Evolutionary conservation across 306 rosid species (phyloP), one percentile per base, ranked within the genome.

Genomic region (Quercus aquifolioides): DNA sequence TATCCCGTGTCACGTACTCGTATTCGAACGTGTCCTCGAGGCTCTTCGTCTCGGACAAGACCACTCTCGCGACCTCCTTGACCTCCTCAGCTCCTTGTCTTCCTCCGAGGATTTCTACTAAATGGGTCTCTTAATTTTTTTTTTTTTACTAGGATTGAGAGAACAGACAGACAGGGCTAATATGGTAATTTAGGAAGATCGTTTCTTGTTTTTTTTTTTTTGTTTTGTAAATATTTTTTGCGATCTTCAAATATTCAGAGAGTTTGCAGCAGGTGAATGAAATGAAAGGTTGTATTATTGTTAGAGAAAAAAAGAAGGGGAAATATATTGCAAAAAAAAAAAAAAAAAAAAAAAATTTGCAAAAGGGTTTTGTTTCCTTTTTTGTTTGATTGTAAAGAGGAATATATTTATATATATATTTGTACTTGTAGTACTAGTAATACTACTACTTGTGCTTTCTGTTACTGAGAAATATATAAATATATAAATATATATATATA

Each of bases 11-110:
- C 90, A 85, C 35, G 98, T 95, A 21, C 68, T 85, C 51, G 85
- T 90, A 60, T 94, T 94, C 54, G 97, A 94, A 84, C 97, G 97
- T 55, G 91, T 94, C 1, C 94, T 94, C 2, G 91, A 92, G 55
- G 91, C 97, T 12, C 87, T 94, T 23, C 82, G 88, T 0, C 90
- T 85, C 14, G 97, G 97, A 2, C 78, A 54, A 25, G 89, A 81
- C 58, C 81, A 83, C 74, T 84, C 94, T 57, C 87, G 82, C 30
- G 84, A 86, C 70, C 77, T 91, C 62, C 79, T 62, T 11, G 92
- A 89, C 30, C 87, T 94, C 54, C 84, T 92, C 59, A 83, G 62
- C 55, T 88, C 82, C 5, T 55, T 81, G 70, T 58, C 30, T 18
- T n/a, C 51, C 72, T 9, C 93, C 14, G 92, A 79, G 9, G 85